phyloP scores from a whole-genome alignment of 192 early-diverging fungal genomes.

The Allomyces arbusculus region DNA sequence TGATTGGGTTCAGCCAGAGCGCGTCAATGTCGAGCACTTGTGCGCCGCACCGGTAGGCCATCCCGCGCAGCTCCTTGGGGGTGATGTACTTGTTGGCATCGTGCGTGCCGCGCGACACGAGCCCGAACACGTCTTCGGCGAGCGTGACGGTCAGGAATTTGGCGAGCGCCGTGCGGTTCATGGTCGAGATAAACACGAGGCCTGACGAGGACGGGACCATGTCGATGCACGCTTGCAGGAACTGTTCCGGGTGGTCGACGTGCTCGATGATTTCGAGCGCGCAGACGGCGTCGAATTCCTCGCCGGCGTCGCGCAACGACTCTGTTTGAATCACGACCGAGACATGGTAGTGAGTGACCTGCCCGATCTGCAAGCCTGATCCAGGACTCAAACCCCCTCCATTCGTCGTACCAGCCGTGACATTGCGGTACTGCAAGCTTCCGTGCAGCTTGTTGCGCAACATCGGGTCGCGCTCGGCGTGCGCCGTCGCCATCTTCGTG shows the following conservation, averaged over 20 bases:
- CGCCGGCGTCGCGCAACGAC: slow-evolving; percentile 21
- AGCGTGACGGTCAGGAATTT: slow-evolving; percentile 56
- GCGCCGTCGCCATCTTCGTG: slow-evolving; percentile 52
- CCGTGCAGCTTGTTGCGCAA: slow-evolving; percentile 22
- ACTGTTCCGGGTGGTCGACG: slow-evolving; percentile 48
- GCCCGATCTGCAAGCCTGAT: background rate
- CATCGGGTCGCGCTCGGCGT: slow-evolving; percentile 45
- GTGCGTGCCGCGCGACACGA: slow-evolving; percentile 72
- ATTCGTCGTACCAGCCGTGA: slow-evolving; percentile 30
- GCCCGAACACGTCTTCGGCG: slow-evolving; percentile 57
- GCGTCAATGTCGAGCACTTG: slow-evolving; percentile 28
- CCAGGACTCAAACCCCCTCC: background rate
- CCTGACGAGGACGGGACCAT: slow-evolving; percentile 36
- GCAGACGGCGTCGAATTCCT: slow-evolving; percentile 56
- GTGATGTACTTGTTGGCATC: slow-evolving; percentile 63
- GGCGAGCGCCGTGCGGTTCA: slow-evolving; percentile 60
- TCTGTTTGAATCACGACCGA: slow-evolving; percentile 12
- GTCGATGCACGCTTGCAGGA: slow-evolving; percentile 41
- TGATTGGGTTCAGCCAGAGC: slow-evolving; percentile 30
- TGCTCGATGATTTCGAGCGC: slow-evolving; percentile 88
- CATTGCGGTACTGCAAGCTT: slow-evolving; percentile 36
- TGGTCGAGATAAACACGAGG: slow-evolving; percentile 73
- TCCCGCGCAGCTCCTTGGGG: slow-evolving; percentile 44
- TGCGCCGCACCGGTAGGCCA: slow-evolving; percentile 18
- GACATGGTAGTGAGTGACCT: background rate